These are phyloP conservation scores for Collybiopsis luxurians DNA, from an alignment of 768 basidiomycete species.

Conservation along the genomic window DNA sequence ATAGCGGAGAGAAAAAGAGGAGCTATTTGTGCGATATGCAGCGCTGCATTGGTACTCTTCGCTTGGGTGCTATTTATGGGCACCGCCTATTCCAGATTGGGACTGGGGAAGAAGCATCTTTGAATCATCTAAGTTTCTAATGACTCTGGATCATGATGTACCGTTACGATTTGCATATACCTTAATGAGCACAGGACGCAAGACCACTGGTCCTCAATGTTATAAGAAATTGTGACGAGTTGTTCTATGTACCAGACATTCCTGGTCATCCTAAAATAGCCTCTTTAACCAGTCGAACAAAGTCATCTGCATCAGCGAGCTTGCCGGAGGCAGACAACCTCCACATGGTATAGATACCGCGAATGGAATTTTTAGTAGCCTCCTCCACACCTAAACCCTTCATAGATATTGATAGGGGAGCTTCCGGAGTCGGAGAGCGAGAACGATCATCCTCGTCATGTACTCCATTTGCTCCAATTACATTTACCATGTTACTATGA, in stretches of 20 bases:
- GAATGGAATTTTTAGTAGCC: constrained; percentile 50
- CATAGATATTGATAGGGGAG: constrained; percentile 5
- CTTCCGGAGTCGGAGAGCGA: constrained; percentile 4
- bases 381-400: constrained; percentile 25
- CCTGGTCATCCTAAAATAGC: not conserved
- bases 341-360: constrained; percentile 61
- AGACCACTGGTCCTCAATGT: too few species aligned
- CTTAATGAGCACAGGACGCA: too few species aligned
- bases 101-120: constrained; percentile 13
- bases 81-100: constrained; percentile 57
- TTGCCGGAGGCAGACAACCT: not conserved
- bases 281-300: not conserved
- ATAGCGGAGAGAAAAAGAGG: constrained; percentile 45
- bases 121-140: not conserved
- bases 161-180: not conserved
- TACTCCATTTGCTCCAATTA: constrained; percentile 6
- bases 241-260: too few species aligned
- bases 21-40: constrained; percentile 42
- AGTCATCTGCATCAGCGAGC: not conserved
- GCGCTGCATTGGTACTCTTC: constrained; percentile 37
- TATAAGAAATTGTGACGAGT: too few species aligned
- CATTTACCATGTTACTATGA: not conserved
- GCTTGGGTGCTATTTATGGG: constrained; percentile 66
- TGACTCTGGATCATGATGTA: not conserved
- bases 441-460: constrained; percentile 12